phyloP scores from a whole-genome alignment of 2,329 filamentous ascomycete species.

The Plenodomus biglobosus region DNA sequence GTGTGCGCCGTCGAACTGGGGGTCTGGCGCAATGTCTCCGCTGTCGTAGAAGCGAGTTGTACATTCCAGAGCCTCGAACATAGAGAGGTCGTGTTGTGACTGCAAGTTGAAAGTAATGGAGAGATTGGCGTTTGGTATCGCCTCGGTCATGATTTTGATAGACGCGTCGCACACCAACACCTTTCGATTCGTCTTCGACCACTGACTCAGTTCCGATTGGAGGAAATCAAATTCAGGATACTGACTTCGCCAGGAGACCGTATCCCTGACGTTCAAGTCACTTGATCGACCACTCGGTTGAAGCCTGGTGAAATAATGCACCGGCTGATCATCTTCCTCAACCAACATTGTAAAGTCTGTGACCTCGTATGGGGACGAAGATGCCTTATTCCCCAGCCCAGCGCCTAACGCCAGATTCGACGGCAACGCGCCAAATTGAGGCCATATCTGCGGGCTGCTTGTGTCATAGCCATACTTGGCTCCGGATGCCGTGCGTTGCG shows the following conservation, averaged over 20 bases:
- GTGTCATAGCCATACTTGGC: constrained; percentile 28
- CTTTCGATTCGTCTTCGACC: constrained; percentile 30
- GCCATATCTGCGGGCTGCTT: constrained; percentile 17
- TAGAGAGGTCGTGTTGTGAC: constrained; percentile 36
- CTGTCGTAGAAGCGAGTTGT: constrained; percentile 41
- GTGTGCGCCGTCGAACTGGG: constrained; percentile 23
- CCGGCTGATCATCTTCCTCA: constrained; percentile 35
- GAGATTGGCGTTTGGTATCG: constrained; percentile 38
- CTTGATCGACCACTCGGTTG: constrained; percentile 29
- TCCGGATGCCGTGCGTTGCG: constrained; percentile 15
- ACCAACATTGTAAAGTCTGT: constrained; percentile 48
- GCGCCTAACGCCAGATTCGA: constrained; percentile 16
- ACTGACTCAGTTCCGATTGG: constrained; percentile 18
- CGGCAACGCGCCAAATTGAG: constrained; percentile 17
- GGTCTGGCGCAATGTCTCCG: constrained; percentile 24
- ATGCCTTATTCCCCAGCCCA: constrained; percentile 9
- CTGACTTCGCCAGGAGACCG: constrained; percentile 34
- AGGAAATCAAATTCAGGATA: constrained; percentile 39
- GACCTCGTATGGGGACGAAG: constrained; percentile 24
- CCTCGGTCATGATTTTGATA: constrained; percentile 45
- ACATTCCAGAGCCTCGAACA: constrained; percentile 35
- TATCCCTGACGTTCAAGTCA: constrained; percentile 39
- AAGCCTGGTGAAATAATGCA: constrained; percentile 47
- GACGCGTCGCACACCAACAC: constrained; percentile 48
- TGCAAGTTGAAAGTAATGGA: constrained; percentile 38